phyloP scores from a whole-genome alignment of 2,329 filamentous ascomycete species.

The Parascedosporium putredinis region DNA sequence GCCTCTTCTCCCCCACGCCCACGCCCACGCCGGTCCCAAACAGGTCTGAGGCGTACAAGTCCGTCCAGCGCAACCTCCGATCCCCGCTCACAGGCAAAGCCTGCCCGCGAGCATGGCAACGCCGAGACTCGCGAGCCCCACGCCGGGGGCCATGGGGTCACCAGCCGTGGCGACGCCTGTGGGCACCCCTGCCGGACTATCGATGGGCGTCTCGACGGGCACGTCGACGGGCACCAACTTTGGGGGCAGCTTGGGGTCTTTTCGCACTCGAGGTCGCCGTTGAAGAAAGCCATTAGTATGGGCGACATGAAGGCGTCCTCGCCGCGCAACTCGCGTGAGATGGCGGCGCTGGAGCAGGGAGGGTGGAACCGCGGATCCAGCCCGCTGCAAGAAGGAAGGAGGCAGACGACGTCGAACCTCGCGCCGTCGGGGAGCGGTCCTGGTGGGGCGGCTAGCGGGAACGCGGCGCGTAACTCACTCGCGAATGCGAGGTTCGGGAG shows the following conservation, averaged over 20 bases:
- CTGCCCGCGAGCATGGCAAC: constrained; percentile 21
- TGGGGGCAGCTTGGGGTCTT: constrained; percentile 71
- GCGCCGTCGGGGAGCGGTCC: background rate
- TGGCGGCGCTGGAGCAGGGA: constrained; percentile 47
- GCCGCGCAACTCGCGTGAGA: constrained; percentile 50
- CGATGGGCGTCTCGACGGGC: constrained; percentile 9
- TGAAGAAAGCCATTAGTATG: constrained; percentile 65
- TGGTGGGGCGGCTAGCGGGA: background rate
- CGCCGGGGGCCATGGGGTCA: constrained; percentile 15
- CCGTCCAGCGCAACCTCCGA: background rate
- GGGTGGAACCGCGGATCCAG: constrained; percentile 14
- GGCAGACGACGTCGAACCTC: background rate
- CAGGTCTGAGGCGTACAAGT: background rate
- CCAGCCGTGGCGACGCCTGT: background rate
- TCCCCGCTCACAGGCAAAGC: constrained; percentile 17
- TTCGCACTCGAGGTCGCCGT: constrained; percentile 68
- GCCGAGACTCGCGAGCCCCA: background rate
- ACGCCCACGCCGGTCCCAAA: constrained; percentile 11
- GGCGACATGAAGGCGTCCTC: constrained; percentile 41
- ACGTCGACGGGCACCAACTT: constrained; percentile 19
- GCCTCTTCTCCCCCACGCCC: constrained; percentile 32
- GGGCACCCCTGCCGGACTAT: background rate
- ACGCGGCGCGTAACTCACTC: background rate
- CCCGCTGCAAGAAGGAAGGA: background rate
- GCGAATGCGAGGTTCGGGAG: background rate